Conservation (phyloP, 2,329 filamentous ascomycete species). For the Fusarium longipes region DNA sequence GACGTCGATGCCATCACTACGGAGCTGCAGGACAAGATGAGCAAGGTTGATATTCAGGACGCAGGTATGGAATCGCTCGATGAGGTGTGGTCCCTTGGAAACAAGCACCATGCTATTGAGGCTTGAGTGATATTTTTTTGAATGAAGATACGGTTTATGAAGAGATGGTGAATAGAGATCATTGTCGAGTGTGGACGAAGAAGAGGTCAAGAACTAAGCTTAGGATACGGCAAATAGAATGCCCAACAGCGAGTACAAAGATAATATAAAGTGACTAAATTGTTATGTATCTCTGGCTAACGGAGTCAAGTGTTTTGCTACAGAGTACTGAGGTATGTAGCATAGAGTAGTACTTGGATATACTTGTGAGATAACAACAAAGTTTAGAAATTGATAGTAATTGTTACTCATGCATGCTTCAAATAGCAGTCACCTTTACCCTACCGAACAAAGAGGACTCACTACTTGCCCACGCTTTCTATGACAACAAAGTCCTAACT, state of each 20-base stretch:
- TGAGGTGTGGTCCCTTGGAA: conserved; percentile 26
- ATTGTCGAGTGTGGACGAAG: too few species aligned
- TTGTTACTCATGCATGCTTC: not conserved
- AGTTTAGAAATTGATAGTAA: not conserved
- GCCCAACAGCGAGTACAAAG: too few species aligned
- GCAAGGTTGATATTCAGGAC: conserved; percentile 26
- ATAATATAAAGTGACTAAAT: not conserved
- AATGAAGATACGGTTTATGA: not conserved
- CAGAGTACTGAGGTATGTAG: too few species aligned
- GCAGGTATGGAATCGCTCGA: conserved; percentile 30
- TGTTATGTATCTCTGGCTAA: not conserved
- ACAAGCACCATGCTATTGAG: conserved; percentile 28
- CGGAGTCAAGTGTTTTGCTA: not conserved
- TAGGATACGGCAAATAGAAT: not conserved
- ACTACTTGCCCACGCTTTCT: not conserved
- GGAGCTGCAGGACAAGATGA: conserved; percentile 72
- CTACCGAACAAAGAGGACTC: not conserved
- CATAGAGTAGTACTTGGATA: not conserved
- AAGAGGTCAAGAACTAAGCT: not conserved
- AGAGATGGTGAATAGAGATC: conserved; percentile 8
- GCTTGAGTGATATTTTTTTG: not conserved
- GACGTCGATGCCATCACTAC: conserved; percentile 82
- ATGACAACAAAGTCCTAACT: not conserved
- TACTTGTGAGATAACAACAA: not conserved
- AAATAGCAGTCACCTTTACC: not conserved